Percentiles rank a stretch among this genome's conserved stretches.
Conservation (phyloP, 2,329 filamentous ascomycete species). For the Diaporthe ampelina region DNA sequence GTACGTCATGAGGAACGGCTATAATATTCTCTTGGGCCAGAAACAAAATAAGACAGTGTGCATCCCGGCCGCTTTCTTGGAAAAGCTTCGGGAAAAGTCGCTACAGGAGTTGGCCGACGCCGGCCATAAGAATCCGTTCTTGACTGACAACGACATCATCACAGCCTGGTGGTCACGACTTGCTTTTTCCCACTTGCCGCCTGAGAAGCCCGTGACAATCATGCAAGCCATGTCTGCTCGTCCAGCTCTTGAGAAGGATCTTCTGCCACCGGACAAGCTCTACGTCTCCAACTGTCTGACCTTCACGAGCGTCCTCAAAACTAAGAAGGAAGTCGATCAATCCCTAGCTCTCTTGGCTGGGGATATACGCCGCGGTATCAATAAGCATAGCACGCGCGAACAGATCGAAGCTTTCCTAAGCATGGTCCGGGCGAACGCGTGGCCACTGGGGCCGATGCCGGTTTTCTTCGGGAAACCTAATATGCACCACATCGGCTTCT, state of each 20-base stretch:
- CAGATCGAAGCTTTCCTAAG: constrained; percentile 54
- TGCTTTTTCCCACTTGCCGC: constrained; percentile 46
- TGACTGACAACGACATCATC: constrained; percentile 56
- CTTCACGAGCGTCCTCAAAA: constrained; percentile 44
- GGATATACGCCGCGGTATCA: constrained; percentile 49
- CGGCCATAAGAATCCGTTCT: constrained; percentile 45
- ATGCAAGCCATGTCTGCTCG: constrained; percentile 41
- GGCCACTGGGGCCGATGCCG: constrained; percentile 45
- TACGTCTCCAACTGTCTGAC: constrained; percentile 51
- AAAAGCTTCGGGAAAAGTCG: constrained; percentile 47
- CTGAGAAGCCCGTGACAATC: constrained; percentile 46
- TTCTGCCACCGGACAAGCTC: constrained; percentile 43
- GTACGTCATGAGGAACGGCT: constrained; percentile 48
- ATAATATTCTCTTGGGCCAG: constrained; percentile 46
- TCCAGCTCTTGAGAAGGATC: constrained; percentile 44
- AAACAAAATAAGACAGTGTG: constrained; percentile 55
- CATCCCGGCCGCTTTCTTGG: constrained; percentile 50
- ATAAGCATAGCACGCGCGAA: constrained; percentile 49
- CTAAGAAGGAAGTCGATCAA: constrained; percentile 44
- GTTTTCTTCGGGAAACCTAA: constrained; percentile 48
- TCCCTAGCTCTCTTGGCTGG: constrained; percentile 49
- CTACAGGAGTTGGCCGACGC: constrained; percentile 45
- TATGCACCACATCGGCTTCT: constrained; percentile 51
- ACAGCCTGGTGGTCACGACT: constrained; percentile 53
- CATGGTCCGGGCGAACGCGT: constrained; percentile 45